Conservation (phyloP, 2,329 filamentous ascomycete species). For the Penicillium palitans region DNA sequence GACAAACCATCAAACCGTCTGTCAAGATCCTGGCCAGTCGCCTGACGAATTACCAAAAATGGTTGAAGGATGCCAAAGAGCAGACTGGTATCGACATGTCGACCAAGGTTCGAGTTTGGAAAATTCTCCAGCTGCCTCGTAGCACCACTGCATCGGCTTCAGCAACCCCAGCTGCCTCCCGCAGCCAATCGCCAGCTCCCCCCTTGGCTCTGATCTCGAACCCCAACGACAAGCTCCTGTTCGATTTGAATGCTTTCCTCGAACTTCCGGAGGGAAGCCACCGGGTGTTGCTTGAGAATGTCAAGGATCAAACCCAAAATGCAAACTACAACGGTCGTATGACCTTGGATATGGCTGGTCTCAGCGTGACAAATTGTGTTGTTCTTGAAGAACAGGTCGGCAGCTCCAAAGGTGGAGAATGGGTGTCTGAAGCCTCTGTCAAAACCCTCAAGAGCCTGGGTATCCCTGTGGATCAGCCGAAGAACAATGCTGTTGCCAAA, state of each 20-base stretch:
- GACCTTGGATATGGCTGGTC: conserved; percentile 64
- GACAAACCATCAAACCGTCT: conserved; percentile 62
- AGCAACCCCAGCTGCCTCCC: conserved; percentile 46
- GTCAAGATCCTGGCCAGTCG: conserved; percentile 70
- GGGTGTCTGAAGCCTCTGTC: conserved; percentile 52
- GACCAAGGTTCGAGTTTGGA: conserved; percentile 77
- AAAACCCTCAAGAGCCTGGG: conserved; percentile 50
- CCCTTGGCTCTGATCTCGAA: conserved; percentile 44
- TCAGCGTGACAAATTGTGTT: conserved; percentile 72
- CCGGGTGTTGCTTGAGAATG: conserved; percentile 61
- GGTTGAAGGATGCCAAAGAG: conserved; percentile 72
- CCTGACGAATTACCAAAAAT: conserved; percentile 68
- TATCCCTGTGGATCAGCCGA: conserved; percentile 47
- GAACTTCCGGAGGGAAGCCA: conserved; percentile 63
- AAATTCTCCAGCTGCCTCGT: conserved; percentile 52
- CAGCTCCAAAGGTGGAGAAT: conserved; percentile 54
- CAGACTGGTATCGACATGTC: conserved; percentile 65
- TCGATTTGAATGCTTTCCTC: conserved; percentile 64
- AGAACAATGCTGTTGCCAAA: conserved; percentile 27
- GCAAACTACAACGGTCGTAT: conserved; percentile 74
- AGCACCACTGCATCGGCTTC: conserved; percentile 47
- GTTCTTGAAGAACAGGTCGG: conserved; percentile 79
- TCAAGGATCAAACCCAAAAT: conserved; percentile 70
- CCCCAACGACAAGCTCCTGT: conserved; percentile 53
- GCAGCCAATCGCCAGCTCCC: conserved; percentile 47